Evolutionary conservation across 2,329 filamentous ascomycete genomes (phyloP).

Genomic region (Alternaria ethzedia): DNA sequence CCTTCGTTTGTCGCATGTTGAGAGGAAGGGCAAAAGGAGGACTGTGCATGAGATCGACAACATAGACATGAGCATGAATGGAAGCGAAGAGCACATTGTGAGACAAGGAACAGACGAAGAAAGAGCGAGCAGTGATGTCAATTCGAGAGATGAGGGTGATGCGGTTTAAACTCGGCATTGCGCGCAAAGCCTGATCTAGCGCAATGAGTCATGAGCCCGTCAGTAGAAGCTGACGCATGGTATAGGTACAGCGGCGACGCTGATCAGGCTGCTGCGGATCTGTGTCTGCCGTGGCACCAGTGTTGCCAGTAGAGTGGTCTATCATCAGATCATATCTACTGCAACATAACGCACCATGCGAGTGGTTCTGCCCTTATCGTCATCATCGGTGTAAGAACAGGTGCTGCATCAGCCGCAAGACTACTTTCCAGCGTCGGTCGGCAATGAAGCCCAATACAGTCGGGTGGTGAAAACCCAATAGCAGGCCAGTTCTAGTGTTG

Average conservation of each 20-base stretch:
- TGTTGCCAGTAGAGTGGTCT: neutral
- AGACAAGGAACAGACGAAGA: neutral
- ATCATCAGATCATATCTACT: neutral
- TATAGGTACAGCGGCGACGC: neutral
- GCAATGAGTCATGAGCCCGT: neutral
- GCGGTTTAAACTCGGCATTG: neutral
- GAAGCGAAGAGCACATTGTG: slow-evolving; percentile 2
- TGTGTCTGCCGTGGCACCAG: neutral
- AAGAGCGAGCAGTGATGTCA: neutral
- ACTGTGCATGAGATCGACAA: slow-evolving; percentile 5
- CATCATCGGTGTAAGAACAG: neutral
- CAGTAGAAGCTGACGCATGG: neutral
- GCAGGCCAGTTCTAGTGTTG: neutral
- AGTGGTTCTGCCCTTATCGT: neutral
- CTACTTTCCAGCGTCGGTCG: neutral
- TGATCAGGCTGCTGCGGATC: neutral
- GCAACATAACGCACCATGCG: neutral
- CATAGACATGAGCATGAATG: slow-evolving; percentile 1
- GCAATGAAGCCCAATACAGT: neutral
- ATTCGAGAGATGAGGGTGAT: neutral
- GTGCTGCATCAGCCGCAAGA: neutral
- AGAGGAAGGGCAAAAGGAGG: slow-evolving; percentile 2
- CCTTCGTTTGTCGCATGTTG: slow-evolving; percentile 4
- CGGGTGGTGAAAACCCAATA: neutral
- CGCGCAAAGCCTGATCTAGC: neutral